Percentiles rank a stretch among this genome's conserved stretches.
Evolutionary conservation across 306 rosid genomes (phyloP).

Genomic region (Fragaria iinumae): DNA sequence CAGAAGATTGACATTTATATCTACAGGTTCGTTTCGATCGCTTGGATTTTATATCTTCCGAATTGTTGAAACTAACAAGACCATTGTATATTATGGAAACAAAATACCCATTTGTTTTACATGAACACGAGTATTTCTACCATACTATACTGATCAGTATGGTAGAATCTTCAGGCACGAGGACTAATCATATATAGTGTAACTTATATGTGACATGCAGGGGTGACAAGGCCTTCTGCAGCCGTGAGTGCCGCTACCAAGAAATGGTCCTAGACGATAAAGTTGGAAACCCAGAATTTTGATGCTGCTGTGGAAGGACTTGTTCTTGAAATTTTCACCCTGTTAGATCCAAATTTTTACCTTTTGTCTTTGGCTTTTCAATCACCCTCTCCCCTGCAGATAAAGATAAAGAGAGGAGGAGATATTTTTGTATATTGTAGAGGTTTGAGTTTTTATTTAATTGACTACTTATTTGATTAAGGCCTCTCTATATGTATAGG

Average conservation of each 20-base stretch:
- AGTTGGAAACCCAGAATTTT: slow-evolving; percentile 41
- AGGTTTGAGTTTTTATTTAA: slow-evolving; percentile 26
- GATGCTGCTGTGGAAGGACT: slow-evolving; percentile 25
- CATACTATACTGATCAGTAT: neutral
- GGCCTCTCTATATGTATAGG: slow-evolving; percentile 22
- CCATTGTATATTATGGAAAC: neutral
- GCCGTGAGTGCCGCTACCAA: slow-evolving; percentile 68
- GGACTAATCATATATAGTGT: neutral
- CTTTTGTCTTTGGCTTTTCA: neutral
- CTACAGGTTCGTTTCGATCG: slow-evolving; percentile 46
- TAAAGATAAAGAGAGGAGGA: slow-evolving; percentile 62
- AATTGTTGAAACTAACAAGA: neutral
- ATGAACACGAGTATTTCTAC: neutral
- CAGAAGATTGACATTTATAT: slow-evolving; percentile 78
- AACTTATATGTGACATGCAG: slow-evolving; percentile 37
- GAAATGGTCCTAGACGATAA: slow-evolving; percentile 73
- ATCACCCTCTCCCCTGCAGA: slow-evolving; percentile 38
- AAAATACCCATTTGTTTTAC: neutral
- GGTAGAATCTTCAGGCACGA: neutral
- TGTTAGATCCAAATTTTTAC: slow-evolving; percentile 5
- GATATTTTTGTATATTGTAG: slow-evolving; percentile 25
- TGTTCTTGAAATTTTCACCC: slow-evolving; percentile 19
- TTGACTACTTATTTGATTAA: slow-evolving; percentile 28
- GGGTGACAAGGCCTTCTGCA: slow-evolving; percentile 92
- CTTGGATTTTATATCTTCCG: neutral